phyloP scores from a whole-genome alignment of 73 alveolate species.

The Tetrahymena malaccensis region DNA sequence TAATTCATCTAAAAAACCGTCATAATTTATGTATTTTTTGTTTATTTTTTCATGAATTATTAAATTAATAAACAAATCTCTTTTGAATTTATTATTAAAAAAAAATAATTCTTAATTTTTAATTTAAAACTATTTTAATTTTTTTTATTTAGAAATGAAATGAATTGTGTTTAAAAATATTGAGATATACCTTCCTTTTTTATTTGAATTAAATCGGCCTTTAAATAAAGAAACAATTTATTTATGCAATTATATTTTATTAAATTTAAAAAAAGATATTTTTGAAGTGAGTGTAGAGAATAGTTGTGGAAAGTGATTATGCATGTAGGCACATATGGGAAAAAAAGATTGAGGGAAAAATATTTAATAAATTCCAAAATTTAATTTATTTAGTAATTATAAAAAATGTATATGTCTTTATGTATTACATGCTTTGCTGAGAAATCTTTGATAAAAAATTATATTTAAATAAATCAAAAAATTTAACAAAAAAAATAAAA shows the following conservation, averaged over 20 bases:
- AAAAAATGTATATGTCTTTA: no score
- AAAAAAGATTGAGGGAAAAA: not conserved
- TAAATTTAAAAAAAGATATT: not conserved
- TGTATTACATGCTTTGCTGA: not conserved
- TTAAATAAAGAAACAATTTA: not conserved
- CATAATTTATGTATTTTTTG: no score
- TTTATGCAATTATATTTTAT: not conserved
- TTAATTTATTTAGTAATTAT: not conserved
- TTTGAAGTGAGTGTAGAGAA: not conserved
- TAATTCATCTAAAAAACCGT: no score
- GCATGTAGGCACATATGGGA: not conserved
- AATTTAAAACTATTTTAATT: no score
- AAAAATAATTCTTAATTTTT: no score
- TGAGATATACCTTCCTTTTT: not conserved
- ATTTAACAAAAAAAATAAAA: not conserved
- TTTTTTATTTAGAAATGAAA: no score
- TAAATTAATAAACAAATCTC: no score
- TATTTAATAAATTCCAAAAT: not conserved
- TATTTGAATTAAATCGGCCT: not conserved
- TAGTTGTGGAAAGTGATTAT: not conserved
- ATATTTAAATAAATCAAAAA: not conserved
- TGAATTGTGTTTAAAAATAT: no score
- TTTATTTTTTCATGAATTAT: no score
- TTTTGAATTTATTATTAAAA: no score
- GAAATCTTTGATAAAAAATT: not conserved